A percentile compares a stretch with the other conserved stretches of the same genome.
Conservation (phyloP, 306 rosid genomes). For the Comarum palustre region DNA sequence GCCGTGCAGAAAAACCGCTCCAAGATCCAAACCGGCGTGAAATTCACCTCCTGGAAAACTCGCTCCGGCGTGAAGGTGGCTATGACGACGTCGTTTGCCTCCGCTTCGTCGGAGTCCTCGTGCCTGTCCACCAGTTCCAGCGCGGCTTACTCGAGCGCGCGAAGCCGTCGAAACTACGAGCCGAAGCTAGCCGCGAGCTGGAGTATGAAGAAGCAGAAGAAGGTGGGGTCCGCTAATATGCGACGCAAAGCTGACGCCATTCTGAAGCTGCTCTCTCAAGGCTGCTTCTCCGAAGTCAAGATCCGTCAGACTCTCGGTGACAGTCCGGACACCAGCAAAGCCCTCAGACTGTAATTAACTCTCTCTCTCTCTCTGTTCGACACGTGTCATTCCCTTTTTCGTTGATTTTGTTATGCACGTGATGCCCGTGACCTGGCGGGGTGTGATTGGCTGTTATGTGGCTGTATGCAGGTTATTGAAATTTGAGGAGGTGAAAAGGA, state of each 20-base stretch:
- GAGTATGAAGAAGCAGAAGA: conserved; percentile 3
- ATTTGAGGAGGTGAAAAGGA: conserved; percentile 31
- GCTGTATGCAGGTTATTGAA: conserved; percentile 28
- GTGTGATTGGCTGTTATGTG: neutral
- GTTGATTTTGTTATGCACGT: neutral
- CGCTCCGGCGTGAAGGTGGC: conserved; percentile 13
- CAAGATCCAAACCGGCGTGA: conserved; percentile 46
- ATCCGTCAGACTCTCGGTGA: conserved; percentile 83
- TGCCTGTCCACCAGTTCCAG: conserved; percentile 59
- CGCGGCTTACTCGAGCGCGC: conserved; percentile 43
- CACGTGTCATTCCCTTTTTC: conserved; percentile 10
- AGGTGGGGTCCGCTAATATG: conserved; percentile 40
- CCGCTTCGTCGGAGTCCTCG: conserved; percentile 47
- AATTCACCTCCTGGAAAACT: conserved; percentile 15
- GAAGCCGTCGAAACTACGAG: conserved; percentile 24
- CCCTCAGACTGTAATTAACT: conserved; percentile 71
- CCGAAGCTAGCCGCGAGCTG: conserved; percentile 10
- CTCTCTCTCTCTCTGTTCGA: neutral
- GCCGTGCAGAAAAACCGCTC: conserved; percentile 63
- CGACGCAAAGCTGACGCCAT: conserved; percentile 68
- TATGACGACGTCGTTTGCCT: conserved; percentile 30
- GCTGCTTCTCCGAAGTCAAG: conserved; percentile 61
- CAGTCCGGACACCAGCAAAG: conserved; percentile 97
- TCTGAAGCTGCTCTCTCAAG: conserved; percentile 56
- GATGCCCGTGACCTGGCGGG: neutral